phyloP scores from a whole-genome alignment of 768 basidiomycete species.

The Sarcodon sp. region DNA sequence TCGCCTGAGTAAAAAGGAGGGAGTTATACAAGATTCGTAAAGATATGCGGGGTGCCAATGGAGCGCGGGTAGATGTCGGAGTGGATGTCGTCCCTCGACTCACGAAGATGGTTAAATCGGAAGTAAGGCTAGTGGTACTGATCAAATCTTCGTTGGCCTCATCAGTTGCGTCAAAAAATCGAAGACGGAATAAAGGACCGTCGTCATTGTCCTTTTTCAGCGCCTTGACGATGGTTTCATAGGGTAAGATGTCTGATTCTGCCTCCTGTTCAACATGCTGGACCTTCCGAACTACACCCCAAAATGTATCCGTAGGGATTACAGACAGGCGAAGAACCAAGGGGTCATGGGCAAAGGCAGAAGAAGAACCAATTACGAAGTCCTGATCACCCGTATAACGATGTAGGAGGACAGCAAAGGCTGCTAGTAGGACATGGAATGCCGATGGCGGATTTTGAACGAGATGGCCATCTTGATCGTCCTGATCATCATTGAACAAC shows the following conservation, averaged over 20 bases:
- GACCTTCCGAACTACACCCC: constrained; percentile 77
- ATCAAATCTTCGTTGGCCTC: constrained; percentile 62
- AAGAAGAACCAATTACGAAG: constrained; percentile 82
- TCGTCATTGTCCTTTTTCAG: constrained; percentile 58
- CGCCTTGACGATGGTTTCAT: constrained; percentile 60
- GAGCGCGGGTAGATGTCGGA: constrained; percentile 41
- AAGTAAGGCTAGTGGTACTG: constrained; percentile 66
- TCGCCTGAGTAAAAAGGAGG: constrained; percentile 69
- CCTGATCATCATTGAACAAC: constrained; percentile 52
- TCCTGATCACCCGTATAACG: constrained; percentile 94
- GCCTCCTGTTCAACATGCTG: constrained; percentile 79
- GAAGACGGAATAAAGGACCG: constrained; percentile 75
- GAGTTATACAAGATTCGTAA: constrained; percentile 91
- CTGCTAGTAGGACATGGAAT: constrained; percentile 86
- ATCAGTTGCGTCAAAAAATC: constrained; percentile 94
- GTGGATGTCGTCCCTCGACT: constrained; percentile 43
- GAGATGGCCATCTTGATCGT: constrained; percentile 24
- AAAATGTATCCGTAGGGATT: constrained; percentile 80
- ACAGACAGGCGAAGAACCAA: constrained; percentile 75
- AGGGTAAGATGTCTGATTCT: constrained; percentile 69
- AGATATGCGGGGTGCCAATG: constrained; percentile 63
- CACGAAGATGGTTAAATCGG: constrained; percentile 90
- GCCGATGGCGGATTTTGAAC: constrained; percentile 48
- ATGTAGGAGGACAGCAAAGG: constrained; percentile 84
- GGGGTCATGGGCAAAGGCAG: constrained; percentile 60